Evolutionary conservation across 768 basidiomycete species (phyloP).

Genomic region (Tylopilus sp.): DNA sequence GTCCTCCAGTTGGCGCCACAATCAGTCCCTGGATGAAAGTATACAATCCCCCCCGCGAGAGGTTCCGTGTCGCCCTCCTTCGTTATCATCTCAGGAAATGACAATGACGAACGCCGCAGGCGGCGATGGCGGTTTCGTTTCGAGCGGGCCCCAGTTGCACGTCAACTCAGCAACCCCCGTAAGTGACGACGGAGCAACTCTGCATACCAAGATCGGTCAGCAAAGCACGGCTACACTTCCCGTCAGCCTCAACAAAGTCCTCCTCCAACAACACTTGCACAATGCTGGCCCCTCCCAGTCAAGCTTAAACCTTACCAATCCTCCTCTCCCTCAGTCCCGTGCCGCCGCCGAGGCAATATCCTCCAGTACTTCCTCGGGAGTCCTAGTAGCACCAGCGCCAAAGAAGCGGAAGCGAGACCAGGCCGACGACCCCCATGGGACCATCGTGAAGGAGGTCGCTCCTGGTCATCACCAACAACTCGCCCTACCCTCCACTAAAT

Average conservation of each 20-base stretch:
- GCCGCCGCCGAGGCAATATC: conserved; percentile 83
- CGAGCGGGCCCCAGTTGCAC: conserved; percentile 61
- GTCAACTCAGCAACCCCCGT: conserved; percentile 84
- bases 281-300: conserved; percentile 23
- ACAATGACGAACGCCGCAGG: conserved; percentile 62
- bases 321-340: conserved; percentile 38
- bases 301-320: conserved; percentile 27
- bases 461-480: conserved; percentile 49
- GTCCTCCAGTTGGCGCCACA: conserved; percentile 56
- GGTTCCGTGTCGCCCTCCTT: conserved; percentile 60
- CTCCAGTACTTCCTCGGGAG: conserved; percentile 58
- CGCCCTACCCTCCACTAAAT: conserved; percentile 49
- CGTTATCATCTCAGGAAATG: conserved; percentile 36
- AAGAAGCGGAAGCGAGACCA: conserved; percentile 85
- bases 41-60: conserved; percentile 43
- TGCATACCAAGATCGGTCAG: conserved; percentile 31
- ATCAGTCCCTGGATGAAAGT: conserved; percentile 43
- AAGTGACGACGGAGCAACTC: conserved; percentile 51
- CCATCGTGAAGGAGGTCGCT: conserved; percentile 53
- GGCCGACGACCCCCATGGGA: conserved; percentile 69
- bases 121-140: conserved; percentile 45
- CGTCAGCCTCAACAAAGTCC: conserved; percentile 29
- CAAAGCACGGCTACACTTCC: conserved; percentile 33
- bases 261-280: conserved; percentile 26
- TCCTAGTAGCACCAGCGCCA: conserved; percentile 62